Evolutionary conservation across 192 early-diverging fungal species (phyloP).

Genomic region (Entomortierella lignicola): DNA sequence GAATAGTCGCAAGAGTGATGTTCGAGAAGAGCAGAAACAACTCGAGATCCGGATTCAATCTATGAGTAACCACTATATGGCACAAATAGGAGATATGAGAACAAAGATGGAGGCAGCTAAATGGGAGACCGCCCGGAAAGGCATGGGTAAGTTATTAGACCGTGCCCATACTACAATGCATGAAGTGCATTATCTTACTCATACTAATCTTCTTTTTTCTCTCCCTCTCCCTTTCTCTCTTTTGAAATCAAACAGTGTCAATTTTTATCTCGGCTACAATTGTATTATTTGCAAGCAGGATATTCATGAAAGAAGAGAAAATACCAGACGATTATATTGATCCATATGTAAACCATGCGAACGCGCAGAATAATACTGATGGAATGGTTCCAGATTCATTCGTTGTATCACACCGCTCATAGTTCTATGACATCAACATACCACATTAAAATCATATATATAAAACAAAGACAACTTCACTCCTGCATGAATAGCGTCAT

Average conservation of each 20-base stretch:
- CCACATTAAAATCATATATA: too few species aligned
- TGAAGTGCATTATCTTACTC: too few species aligned
- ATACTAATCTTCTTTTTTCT: too few species aligned
- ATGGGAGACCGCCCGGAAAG: constrained; percentile 84
- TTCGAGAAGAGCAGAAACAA: constrained; percentile 79
- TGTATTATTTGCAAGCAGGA: constrained; percentile 48
- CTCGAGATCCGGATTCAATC: constrained; percentile 85
- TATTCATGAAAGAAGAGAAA: constrained; percentile 45
- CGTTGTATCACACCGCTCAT: constrained; percentile 49
- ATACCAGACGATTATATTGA: constrained; percentile 49
- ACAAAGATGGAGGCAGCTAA: constrained; percentile 91
- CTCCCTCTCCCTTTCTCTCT: not conserved
- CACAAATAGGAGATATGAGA: constrained; percentile 83
- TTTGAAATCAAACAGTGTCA: constrained; percentile 22
- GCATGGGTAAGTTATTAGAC: constrained; percentile 74
- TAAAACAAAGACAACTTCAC: too few species aligned
- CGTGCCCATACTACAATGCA: too few species aligned
- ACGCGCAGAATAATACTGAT: constrained; percentile 32
- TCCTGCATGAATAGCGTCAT: too few species aligned
- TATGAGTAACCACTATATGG: constrained; percentile 86
- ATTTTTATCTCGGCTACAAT: constrained; percentile 48
- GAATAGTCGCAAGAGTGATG: constrained; percentile 90
- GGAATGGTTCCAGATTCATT: constrained; percentile 53
- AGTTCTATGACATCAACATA: too few species aligned
- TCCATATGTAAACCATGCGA: constrained; percentile 48